Conservation (phyloP, 305 asterid genomes). For the Fraxinus greggii region DNA sequence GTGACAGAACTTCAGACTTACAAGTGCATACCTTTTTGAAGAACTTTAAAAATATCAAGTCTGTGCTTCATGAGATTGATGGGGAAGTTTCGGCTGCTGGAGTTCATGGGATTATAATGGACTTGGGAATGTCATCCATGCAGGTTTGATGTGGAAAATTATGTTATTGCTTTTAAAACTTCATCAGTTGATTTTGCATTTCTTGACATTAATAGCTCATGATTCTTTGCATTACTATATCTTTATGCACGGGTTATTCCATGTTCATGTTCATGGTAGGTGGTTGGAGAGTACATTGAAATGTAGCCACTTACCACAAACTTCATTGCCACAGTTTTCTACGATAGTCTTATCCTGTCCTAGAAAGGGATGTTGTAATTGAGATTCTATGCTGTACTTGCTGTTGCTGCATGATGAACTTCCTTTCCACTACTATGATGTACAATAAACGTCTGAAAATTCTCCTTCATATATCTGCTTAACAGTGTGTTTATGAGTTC, state of each 20-base stretch:
- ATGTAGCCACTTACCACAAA: background rate
- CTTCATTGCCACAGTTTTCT: background rate
- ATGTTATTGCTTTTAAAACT: conserved; percentile 6
- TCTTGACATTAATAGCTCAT: background rate
- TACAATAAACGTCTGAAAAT: background rate
- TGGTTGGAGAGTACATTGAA: background rate
- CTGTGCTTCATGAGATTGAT: conserved; percentile 53
- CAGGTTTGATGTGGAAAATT: conserved; percentile 54
- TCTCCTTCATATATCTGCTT: background rate
- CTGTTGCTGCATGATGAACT: background rate
- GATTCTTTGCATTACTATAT: background rate
- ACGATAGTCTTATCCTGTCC: background rate
- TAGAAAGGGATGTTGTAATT: background rate
- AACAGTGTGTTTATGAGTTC: background rate
- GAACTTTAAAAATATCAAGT: conserved; percentile 59
- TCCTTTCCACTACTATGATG: background rate
- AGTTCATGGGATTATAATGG: conserved; percentile 85
- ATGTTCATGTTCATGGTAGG: background rate
- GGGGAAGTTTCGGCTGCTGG: conserved; percentile 43
- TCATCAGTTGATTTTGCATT: conserved; percentile 16
- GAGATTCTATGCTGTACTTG: background rate
- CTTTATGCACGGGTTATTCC: conserved; percentile 17
- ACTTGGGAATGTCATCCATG: conserved; percentile 98
- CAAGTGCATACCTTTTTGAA: conserved; percentile 58
- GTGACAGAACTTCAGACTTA: conserved; percentile 33